Conservation (phyloP, 768 basidiomycete species). For the Paxillus ammoniavirescens region DNA sequence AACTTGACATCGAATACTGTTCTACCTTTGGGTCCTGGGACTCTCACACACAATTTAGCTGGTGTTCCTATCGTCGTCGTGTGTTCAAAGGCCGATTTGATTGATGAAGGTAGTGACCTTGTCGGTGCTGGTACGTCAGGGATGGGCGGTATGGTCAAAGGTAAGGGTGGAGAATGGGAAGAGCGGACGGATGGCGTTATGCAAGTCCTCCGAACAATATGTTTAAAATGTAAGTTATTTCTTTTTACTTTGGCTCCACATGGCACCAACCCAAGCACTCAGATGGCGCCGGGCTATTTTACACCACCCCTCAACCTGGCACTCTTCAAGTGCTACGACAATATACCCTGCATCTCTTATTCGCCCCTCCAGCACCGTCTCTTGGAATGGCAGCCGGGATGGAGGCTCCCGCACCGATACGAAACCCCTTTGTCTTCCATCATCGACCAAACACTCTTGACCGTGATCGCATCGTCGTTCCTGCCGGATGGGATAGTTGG, state of each 20-base stretch:
- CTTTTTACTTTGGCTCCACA: background rate
- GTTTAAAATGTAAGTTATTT: conserved; percentile 76
- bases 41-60: conserved; percentile 80
- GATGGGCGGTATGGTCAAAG: conserved; percentile 90
- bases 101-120: conserved; percentile 77
- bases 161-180: conserved; percentile 91
- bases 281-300: conserved; percentile 94
- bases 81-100: conserved; percentile 91
- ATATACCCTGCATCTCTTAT: conserved; percentile 73
- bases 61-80: conserved; percentile 88
- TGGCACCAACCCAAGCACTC: conserved; percentile 4
- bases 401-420: conserved; percentile 47
- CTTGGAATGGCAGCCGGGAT: conserved; percentile 29
- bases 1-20: conserved; percentile 61
- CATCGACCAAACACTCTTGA: conserved; percentile 91
- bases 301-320: conserved; percentile 78
- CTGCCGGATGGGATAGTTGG: conserved; percentile 98
- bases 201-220: conserved; percentile 92
- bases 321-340: conserved; percentile 77
- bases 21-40: conserved; percentile 82
- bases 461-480: conserved; percentile 88
- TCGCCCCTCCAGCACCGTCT: conserved; percentile 61
- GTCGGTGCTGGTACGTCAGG: conserved; percentile 69
- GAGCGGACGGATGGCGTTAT: conserved; percentile 93
- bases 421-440: conserved; percentile 83